Conservation (phyloP, 2,329 filamentous ascomycete species). For the Talaromyces sp. region DNA sequence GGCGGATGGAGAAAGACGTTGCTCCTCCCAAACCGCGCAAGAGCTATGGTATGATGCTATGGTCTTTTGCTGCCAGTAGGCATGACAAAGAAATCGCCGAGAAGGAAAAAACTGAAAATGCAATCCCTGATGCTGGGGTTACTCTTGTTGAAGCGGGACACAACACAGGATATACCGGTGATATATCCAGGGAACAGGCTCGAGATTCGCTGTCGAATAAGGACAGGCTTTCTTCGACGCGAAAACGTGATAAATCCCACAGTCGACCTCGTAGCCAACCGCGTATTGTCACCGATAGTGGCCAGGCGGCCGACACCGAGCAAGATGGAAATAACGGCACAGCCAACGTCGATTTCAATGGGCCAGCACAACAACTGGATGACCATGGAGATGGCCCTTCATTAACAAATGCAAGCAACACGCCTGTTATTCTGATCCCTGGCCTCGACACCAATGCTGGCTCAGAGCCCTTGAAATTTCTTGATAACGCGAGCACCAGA, state of each 20-base stretch:
- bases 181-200: neutral
- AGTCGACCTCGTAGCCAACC: conserved; percentile 10
- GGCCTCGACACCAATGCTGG: neutral
- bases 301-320: conserved; percentile 15
- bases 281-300: conserved; percentile 17
- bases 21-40: conserved; percentile 36
- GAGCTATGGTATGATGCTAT: conserved; percentile 73
- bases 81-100: conserved; percentile 72
- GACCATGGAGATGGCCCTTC: neutral
- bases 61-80: conserved; percentile 83
- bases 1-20: conserved; percentile 42
- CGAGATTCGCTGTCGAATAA: neutral
- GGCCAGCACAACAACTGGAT: neutral
- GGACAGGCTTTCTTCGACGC: neutral
- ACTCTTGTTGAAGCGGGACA: conserved; percentile 23
- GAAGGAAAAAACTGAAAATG: conserved; percentile 19
- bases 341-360: neutral
- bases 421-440: conserved; percentile 2
- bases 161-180: conserved; percentile 9
- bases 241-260: neutral
- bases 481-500: conserved; percentile 27
- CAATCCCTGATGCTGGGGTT: conserved; percentile 18
- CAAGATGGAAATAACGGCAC: neutral
- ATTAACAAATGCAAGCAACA: neutral
- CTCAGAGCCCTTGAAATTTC: neutral